A percentile compares a stretch with the other conserved stretches of the same genome.
phyloP scores from a whole-genome alignment of 129 eudicot genomes.

The Artemisia tridentata region DNA sequence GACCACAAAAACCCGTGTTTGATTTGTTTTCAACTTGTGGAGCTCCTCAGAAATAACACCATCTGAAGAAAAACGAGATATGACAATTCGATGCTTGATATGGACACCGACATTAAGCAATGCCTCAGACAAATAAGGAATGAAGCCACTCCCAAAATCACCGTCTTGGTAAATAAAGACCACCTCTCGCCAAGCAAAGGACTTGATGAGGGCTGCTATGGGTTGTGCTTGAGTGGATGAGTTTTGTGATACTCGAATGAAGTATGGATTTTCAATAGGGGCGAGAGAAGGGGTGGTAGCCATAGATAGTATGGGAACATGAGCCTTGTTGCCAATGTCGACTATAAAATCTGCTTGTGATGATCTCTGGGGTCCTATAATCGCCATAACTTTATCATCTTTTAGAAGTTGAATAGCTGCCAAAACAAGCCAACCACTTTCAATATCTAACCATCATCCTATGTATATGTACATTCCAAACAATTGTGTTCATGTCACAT shows the following conservation, averaged over 20 bases:
- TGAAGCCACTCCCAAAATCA: slow-evolving; percentile 49
- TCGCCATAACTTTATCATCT: slow-evolving; percentile 49
- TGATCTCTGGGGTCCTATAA: slow-evolving; percentile 56
- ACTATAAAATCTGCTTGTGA: slow-evolving; percentile 52
- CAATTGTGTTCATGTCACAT: too few relatives aligned
- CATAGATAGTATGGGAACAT: slow-evolving; percentile 55
- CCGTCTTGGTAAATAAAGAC: slow-evolving; percentile 45
- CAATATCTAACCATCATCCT: too few relatives aligned
- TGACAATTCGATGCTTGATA: slow-evolving; percentile 32
- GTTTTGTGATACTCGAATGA: slow-evolving; percentile 40
- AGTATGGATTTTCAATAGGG: slow-evolving; percentile 39
- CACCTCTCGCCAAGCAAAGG: slow-evolving; percentile 46
- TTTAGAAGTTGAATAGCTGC: slow-evolving; percentile 57
- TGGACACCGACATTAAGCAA: slow-evolving; percentile 28
- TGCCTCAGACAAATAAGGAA: slow-evolving; percentile 43
- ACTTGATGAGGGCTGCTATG: slow-evolving; percentile 34
- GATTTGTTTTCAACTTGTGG: slow-evolving; percentile 37
- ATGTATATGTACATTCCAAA: too few relatives aligned
- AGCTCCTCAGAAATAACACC: slow-evolving; percentile 40
- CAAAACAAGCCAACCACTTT: slow-evolving; percentile 11
- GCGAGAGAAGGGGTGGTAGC: slow-evolving; percentile 56
- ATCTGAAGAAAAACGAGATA: slow-evolving; percentile 35
- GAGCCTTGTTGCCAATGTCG: slow-evolving; percentile 43
- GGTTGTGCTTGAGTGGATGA: slow-evolving; percentile 44
- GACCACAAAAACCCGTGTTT: slow-evolving; percentile 53